These are phyloP conservation scores for Fragaria iinumae DNA, from an alignment of 306 rosid species.

Conservation along the genomic window DNA sequence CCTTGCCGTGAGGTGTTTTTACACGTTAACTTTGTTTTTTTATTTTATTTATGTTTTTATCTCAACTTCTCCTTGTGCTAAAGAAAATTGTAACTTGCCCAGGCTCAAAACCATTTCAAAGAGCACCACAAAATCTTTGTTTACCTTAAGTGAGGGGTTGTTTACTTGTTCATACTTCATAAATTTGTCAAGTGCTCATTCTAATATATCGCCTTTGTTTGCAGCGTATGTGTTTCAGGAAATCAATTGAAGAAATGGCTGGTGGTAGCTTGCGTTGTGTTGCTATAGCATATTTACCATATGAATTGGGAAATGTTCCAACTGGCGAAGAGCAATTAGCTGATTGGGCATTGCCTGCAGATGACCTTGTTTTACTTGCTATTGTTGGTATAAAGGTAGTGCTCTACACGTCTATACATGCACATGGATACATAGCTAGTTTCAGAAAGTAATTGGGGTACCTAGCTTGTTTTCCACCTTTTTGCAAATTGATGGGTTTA, in stretches of 20 bases:
- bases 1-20: background rate
- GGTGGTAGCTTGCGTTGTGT: slow-evolving; percentile 68
- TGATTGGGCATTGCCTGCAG: slow-evolving; percentile 79
- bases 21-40: background rate
- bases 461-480: background rate
- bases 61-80: background rate
- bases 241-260: slow-evolving; percentile 81
- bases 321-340: slow-evolving; percentile 59
- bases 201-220: slow-evolving; percentile 1
- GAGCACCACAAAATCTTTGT: background rate
- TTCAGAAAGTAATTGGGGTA: background rate
- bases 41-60: background rate
- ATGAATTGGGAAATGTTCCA: slow-evolving; percentile 54
- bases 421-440: background rate
- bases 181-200: background rate
- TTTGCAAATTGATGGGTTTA: background rate
- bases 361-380: slow-evolving; percentile 76
- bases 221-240: slow-evolving; percentile 53
- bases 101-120: background rate
- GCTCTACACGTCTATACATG: background rate
- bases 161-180: background rate
- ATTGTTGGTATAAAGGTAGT: slow-evolving; percentile 83
- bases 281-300: slow-evolving; percentile 71
- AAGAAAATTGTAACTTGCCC: background rate
- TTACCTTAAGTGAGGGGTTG: background rate